A percentile compares a stretch with the other conserved stretches of the same genome.
Evolutionary conservation across 2,329 filamentous ascomycete genomes (phyloP).

Genomic region (Exophiala phaeomuriformis): DNA sequence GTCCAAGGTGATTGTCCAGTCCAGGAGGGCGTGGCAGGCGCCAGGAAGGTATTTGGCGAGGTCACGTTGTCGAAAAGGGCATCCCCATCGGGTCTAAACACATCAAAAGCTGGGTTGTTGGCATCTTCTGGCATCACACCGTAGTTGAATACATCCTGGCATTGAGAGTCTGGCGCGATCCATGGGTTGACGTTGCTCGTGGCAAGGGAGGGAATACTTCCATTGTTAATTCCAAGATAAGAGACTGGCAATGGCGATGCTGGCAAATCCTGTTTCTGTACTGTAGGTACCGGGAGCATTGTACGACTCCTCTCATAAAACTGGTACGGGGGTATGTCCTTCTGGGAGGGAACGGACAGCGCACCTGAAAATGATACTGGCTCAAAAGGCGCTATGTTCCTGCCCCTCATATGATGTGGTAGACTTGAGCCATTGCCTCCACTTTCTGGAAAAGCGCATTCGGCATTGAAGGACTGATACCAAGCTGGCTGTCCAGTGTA

Average conservation of each 20-base stretch:
- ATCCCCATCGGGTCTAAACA: neutral
- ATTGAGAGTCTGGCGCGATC: no score
- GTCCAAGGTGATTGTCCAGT: neutral
- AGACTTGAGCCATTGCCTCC: neutral
- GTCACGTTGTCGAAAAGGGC: neutral
- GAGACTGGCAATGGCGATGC: no score
- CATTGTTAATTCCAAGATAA: no score
- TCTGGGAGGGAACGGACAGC: neutral
- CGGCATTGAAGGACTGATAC: neutral
- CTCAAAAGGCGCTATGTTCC: neutral
- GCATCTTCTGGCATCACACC: no score
- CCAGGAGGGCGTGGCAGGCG: neutral
- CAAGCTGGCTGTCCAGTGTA: neutral
- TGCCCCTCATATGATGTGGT: neutral
- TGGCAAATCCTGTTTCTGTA: no score
- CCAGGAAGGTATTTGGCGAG: slow-evolving; percentile 3
- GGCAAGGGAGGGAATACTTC: no score
- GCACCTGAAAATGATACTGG: neutral
- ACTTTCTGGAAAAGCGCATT: neutral
- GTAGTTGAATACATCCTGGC: no score
- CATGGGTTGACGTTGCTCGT: no score
- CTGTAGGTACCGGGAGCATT: no score
- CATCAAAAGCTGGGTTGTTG: neutral
- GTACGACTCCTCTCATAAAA: no score
- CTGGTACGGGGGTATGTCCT: neutral